These are phyloP conservation scores for Wolfiporia cocos DNA, from an alignment of 1,284 basidiomycete species.

Conservation along the genomic window DNA sequence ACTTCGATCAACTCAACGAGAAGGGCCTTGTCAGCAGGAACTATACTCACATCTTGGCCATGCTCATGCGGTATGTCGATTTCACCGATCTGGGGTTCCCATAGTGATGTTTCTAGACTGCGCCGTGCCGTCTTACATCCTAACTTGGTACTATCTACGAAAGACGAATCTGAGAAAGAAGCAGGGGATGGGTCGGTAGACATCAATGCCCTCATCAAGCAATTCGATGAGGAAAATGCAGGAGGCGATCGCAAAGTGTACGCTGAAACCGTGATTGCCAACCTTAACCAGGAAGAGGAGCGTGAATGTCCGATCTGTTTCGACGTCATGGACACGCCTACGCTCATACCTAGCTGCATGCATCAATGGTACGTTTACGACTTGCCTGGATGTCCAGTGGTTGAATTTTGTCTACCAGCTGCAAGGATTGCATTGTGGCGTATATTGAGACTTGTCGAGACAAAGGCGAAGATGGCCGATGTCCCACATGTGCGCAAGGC, in stretches of 20 bases:
- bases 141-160: slow-evolving; percentile 54
- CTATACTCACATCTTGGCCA: slow-evolving; percentile 86
- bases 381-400: neutral
- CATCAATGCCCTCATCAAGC: slow-evolving; percentile 58
- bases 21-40: slow-evolving; percentile 79
- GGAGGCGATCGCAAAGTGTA: slow-evolving; percentile 39
- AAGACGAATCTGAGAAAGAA: slow-evolving; percentile 7
- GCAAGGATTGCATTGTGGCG: slow-evolving; percentile 77
- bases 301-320: slow-evolving; percentile 82
- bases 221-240: slow-evolving; percentile 41
- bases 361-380: slow-evolving; percentile 62
- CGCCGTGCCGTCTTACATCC: slow-evolving; percentile 87
- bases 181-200: slow-evolving; percentile 40
- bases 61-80: slow-evolving; percentile 74
- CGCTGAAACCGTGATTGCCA: slow-evolving; percentile 61
- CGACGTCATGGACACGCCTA: slow-evolving; percentile 62
- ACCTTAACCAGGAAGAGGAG: slow-evolving; percentile 41
- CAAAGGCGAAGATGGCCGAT: slow-evolving; percentile 60
- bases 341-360: slow-evolving; percentile 73
- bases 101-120: slow-evolving; percentile 40
- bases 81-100: slow-evolving; percentile 3
- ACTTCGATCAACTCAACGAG: slow-evolving; percentile 72
- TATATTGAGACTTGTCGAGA: slow-evolving; percentile 62
- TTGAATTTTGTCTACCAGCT: slow-evolving; percentile 36
- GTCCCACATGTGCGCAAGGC: slow-evolving; percentile 63